Conservation (phyloP, 2,329 filamentous ascomycete genomes). For the Ceratocystis eucalypticola region DNA sequence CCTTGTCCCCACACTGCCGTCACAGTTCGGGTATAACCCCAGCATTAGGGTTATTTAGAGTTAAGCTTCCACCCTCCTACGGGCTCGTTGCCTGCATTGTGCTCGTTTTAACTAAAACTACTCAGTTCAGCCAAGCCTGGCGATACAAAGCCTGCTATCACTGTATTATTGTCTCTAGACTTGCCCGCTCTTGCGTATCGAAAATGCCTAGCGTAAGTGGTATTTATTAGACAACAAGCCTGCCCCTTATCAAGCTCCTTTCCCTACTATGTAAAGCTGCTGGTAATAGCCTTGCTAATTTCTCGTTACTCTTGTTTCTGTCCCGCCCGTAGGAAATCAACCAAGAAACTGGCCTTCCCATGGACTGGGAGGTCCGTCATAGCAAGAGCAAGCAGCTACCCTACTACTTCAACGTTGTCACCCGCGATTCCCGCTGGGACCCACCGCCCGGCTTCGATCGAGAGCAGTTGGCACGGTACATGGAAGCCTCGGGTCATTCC, state of each 20-base stretch:
- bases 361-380: slow-evolving; percentile 89
- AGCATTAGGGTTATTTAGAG: background rate
- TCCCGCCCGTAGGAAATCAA: slow-evolving; percentile 9
- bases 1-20: background rate
- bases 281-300: background rate
- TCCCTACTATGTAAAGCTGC: background rate
- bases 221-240: background rate
- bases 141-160: too few relatives aligned
- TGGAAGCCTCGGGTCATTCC: slow-evolving; percentile 72
- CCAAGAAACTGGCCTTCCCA: slow-evolving; percentile 61
- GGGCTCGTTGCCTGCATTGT: background rate
- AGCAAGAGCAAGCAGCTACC: slow-evolving; percentile 97
- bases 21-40: background rate
- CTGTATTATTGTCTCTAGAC: too few relatives aligned
- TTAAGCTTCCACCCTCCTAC: background rate
- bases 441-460: slow-evolving; percentile 78
- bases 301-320: too few relatives aligned
- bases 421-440: slow-evolving; percentile 90
- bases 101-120: background rate
- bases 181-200: background rate
- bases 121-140: too few relatives aligned
- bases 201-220: slow-evolving; percentile 13
- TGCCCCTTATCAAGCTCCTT: background rate
- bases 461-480: slow-evolving; percentile 85
- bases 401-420: slow-evolving; percentile 88